Base-by-base conservation (phyloP, 441 rosid species). In the Manihot esculenta region DNA sequence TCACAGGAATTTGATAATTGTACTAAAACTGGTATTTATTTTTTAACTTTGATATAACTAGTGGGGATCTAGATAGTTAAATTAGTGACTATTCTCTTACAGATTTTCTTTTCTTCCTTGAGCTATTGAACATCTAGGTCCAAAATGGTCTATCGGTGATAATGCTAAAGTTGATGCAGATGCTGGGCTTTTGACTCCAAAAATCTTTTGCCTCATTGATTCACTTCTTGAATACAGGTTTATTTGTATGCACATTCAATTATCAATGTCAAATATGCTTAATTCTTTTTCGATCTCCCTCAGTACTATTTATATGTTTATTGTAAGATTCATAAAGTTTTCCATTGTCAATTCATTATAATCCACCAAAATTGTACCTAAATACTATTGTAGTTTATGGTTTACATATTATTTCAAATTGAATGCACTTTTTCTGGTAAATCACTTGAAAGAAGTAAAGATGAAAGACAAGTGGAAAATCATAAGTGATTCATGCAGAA, bases 151-250 rank as follows among this genome's bases (percentile, higher is more conserved):
- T 26, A 76, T 74, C 62, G 79, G 80, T 24, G 47, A 71, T 68
- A 44, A 86, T 73, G 45, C 77, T 9, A 69, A 77, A 54, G 79
- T 49, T 48, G 75, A 77, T 70, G 49, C 81, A 73, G 83, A 78
- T 79, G 76, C 76, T 41, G 95, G 94, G 50, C 81, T 84, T 54
- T 58, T 93, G 57, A 81, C 90, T 14, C 17, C 76, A 21, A 93
- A 89, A 76, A 72, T 84, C 70, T 59, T 74, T 68, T 85, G 89
- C 82, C 98, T 93, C 30, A 12, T 89, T 56, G 85, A 86, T 62
- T 79, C 85, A 62, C 92, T 95, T 70, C 88, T 85, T 15, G 88
- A 82, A 60, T 88, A 91, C 80, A 91, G 97, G 97, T 93, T 58
- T 50, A 83, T 30, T 8, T 21, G n/a, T 45, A 35, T 35, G 5